Evolutionary conservation across 805 yeast genomes (phyloP).

Genomic region (Kuraishia hungarica): DNA sequence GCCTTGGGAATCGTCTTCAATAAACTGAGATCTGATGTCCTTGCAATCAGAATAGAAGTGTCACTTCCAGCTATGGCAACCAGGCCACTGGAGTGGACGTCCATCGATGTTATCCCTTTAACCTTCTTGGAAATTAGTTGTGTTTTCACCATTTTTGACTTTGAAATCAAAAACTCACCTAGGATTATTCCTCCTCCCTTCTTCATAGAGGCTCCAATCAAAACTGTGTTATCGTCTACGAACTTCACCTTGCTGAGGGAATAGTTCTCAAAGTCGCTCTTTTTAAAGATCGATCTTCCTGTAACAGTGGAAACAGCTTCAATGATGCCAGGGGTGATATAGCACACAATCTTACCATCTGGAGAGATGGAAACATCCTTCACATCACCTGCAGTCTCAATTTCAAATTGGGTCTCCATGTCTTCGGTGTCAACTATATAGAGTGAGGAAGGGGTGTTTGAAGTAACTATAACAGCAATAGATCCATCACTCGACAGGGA

Average conservation of each 20-base stretch:
- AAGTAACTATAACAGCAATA: constrained; percentile 61
- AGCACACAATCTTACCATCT: constrained; percentile 56
- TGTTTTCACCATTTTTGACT: constrained; percentile 32
- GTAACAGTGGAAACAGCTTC: constrained; percentile 42
- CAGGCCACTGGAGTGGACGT: constrained; percentile 29
- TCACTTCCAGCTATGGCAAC: constrained; percentile 59
- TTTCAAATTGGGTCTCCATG: constrained; percentile 44
- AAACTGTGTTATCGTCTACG: constrained; percentile 22
- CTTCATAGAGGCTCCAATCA: constrained; percentile 35
- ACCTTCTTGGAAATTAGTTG: constrained; percentile 35
- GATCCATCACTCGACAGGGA: constrained; percentile 49
- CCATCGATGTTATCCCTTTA: constrained; percentile 50
- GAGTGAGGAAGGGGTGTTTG: constrained; percentile 54
- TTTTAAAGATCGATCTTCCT: constrained; percentile 25
- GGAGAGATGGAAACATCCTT: constrained; percentile 64
- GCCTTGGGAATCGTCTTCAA: constrained; percentile 47
- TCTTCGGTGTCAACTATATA: constrained; percentile 51
- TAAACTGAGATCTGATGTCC: constrained; percentile 40
- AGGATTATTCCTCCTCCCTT: constrained; percentile 35
- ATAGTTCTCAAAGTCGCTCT: constrained; percentile 11
- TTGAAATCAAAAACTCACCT: constrained; percentile 33
- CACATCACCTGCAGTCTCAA: constrained; percentile 43
- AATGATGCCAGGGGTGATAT: constrained; percentile 47
- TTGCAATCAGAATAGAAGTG: constrained; percentile 52
- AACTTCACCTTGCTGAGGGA: constrained; percentile 22